A percentile compares a stretch with the other conserved stretches of the same genome.
phyloP scores from a whole-genome alignment of 306 rosid species.

The Quercus suber region DNA sequence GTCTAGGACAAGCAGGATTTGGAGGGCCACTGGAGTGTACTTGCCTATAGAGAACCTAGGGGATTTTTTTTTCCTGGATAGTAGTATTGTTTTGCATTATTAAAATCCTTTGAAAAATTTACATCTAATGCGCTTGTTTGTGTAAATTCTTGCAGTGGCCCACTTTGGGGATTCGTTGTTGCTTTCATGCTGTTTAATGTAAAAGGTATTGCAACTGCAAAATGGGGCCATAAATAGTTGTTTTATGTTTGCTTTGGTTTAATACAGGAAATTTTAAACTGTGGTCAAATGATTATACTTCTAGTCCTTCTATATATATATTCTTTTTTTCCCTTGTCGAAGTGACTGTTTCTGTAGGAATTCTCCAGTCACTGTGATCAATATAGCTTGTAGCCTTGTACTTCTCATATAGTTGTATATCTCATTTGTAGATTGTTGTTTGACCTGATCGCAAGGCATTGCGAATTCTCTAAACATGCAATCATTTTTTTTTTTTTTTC shows the following conservation, averaged over 20 bases:
- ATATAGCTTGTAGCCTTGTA: background rate
- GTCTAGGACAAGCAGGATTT: background rate
- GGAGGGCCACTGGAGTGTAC: background rate
- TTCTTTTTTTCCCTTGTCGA: background rate
- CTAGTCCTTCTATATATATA: background rate
- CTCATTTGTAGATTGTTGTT: background rate
- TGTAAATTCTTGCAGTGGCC: constrained; percentile 64
- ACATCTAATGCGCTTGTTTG: constrained; percentile 28
- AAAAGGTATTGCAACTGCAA: constrained; percentile 53
- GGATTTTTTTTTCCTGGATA: background rate
- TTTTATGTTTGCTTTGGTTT: background rate
- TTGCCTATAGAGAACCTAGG: background rate
- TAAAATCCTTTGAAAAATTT: constrained; percentile 11
- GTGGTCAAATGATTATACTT: background rate
- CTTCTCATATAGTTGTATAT: background rate
- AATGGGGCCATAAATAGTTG: constrained; percentile 9
- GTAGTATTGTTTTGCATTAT: constrained; percentile 12
- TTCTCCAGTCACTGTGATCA: constrained; percentile 5
- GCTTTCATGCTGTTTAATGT: constrained; percentile 91
- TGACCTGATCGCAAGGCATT: constrained; percentile 12
- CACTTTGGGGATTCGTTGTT: constrained; percentile 94
- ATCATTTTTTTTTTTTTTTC: background rate
- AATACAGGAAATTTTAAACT: background rate
- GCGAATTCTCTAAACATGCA: constrained; percentile 22
- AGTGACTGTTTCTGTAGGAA: constrained; percentile 7